A percentile compares a stretch with the other conserved stretches of the same genome.
Evolutionary conservation across 257 asterid species (phyloP).

Genomic region (Penstemon newberryi): DNA sequence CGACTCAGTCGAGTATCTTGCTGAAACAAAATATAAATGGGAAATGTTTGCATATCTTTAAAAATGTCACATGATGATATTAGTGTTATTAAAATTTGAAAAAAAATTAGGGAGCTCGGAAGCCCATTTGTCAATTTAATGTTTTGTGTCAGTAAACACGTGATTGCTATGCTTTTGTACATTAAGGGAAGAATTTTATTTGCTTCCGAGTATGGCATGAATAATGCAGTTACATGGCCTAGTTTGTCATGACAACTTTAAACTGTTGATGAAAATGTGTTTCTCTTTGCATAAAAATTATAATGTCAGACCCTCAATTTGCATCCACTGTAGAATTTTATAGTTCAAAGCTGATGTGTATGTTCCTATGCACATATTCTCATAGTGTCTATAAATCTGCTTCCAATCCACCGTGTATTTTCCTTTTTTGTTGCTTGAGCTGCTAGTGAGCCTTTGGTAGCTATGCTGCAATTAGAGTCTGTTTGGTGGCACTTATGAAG

Average conservation of each 20-base stretch:
- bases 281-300: not conserved
- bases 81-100: not conserved
- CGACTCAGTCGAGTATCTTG: not conserved
- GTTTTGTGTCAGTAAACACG: too few species aligned
- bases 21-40: not conserved
- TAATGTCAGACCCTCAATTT: not conserved
- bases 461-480: not conserved
- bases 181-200: too few species aligned
- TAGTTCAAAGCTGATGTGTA: not conserved
- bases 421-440: not conserved
- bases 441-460: not conserved
- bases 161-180: too few species aligned
- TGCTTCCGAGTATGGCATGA: too few species aligned
- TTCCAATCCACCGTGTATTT: not conserved
- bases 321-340: not conserved
- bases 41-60: not conserved
- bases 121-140: too few species aligned
- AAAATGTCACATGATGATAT: not conserved
- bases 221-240: not conserved
- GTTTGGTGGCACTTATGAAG: constrained; percentile 7
- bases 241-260: not conserved
- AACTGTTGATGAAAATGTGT: too few species aligned
- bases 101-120: too few species aligned
- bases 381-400: constrained; percentile 3
- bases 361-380: not conserved